These are phyloP conservation scores for Carpinus viminea DNA, from an alignment of 306 rosid species.

Conservation along the genomic window DNA sequence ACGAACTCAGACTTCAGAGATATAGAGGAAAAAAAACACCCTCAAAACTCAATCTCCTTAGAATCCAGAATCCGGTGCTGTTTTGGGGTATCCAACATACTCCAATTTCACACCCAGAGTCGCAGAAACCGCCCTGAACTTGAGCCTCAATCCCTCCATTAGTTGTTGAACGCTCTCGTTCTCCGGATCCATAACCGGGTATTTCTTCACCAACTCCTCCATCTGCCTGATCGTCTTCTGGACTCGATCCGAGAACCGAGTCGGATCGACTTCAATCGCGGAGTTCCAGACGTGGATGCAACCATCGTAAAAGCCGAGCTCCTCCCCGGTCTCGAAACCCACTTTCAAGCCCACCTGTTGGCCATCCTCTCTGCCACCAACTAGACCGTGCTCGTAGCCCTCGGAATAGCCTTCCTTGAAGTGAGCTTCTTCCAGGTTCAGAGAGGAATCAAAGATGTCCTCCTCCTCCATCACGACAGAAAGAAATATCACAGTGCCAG, in stretches of 20 bases:
- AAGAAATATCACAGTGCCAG: neutral
- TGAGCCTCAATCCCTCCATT: slow-evolving; percentile 68
- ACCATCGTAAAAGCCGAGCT: slow-evolving; percentile 75
- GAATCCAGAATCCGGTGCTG: slow-evolving; percentile 43
- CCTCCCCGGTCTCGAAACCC: slow-evolving; percentile 81
- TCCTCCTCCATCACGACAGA: slow-evolving; percentile 23
- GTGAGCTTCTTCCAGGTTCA: slow-evolving; percentile 66
- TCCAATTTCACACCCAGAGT: slow-evolving; percentile 69
- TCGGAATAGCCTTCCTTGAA: slow-evolving; percentile 66
- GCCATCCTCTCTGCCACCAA: slow-evolving; percentile 58
- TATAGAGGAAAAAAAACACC: no score
- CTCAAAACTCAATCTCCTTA: slow-evolving; percentile 35
- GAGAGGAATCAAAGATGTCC: slow-evolving; percentile 57
- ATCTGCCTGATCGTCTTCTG: slow-evolving; percentile 52
- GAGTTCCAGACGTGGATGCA: slow-evolving; percentile 62
- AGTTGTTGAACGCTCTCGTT: slow-evolving; percentile 54
- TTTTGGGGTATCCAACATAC: slow-evolving; percentile 57
- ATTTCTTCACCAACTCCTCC: slow-evolving; percentile 60
- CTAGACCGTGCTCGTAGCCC: slow-evolving; percentile 56
- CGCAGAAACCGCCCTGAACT: slow-evolving; percentile 66
- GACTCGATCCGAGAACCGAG: slow-evolving; percentile 51
- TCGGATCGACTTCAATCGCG: slow-evolving; percentile 45
- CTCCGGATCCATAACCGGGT: slow-evolving; percentile 75
- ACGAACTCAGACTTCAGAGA: no score
- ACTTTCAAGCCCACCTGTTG: slow-evolving; percentile 65